Base-by-base conservation (phyloP, 352 stramenopile species). In the Globisporangium cederbergense region DNA sequence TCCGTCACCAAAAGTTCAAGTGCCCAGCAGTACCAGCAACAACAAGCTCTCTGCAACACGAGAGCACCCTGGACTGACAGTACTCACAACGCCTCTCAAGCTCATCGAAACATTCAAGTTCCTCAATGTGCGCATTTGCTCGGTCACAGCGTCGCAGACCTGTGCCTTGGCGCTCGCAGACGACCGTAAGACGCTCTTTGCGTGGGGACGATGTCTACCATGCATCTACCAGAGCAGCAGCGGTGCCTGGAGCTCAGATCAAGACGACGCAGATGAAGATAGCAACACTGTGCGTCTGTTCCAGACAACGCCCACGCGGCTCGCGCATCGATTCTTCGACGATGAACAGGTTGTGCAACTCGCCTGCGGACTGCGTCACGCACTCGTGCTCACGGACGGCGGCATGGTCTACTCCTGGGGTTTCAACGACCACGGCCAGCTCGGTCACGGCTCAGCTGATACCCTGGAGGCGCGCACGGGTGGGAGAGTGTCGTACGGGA, bases 391-490 rank as follows among this genome's bases (percentile, higher is more conserved):
- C 43, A 86, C 77, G 1, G 30, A 71, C 7, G 70, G 84, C 16
- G 79, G 79, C 1, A 85, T 89, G 65, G 71, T 93, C 2, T 78
- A 85, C 54, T 89, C 81, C 0, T 93, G 84, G 84, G 84, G 84
- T 0, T 91, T 90, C 16, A 90, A 90, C 64, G 81, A 89, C 59
- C 84, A 93, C 65, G 84, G 84, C 4, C 84, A 93, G 51, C 73
- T 90, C 2, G 84, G 84, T 3, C 84, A 93, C 49, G 80, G 81
- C n/a, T 65, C 75, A 30, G 49, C 69, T 2, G 67, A 73, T 18
- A 87, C 78, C 11, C 61, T 93, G 5, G 54, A 70, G 16, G 81
- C 80, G 2, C 75, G 81, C 6, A 79, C 80, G 0, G 68, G 60
- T 1, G 76, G 78, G 4, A 43, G 56, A 28, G 46, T 71, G 4